Evolutionary conservation across 2,329 filamentous ascomycete species (phyloP).

Genomic region (Arthrobotrys musiformis): DNA sequence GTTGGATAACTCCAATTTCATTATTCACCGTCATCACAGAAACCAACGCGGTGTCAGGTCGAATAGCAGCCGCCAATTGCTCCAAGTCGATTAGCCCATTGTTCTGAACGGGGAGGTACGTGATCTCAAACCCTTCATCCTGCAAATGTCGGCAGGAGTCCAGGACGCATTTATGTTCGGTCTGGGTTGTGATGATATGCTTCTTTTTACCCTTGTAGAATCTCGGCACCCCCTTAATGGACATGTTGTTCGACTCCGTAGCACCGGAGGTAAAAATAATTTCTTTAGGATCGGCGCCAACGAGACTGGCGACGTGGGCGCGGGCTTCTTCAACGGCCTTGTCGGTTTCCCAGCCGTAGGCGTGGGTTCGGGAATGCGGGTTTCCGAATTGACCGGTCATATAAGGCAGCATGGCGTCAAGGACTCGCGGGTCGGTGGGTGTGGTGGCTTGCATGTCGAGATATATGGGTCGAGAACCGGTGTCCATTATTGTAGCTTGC

Average conservation of each 20-base stretch:
- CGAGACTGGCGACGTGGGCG: conserved; percentile 82
- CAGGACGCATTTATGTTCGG: conserved; percentile 98
- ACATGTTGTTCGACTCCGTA: conserved; percentile 99
- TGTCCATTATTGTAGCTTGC: conserved; percentile 90
- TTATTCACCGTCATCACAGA: conserved; percentile 99
- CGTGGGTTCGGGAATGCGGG: conserved; percentile 95
- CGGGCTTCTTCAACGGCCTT: conserved; percentile 90
- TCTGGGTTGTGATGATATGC: conserved; percentile 97
- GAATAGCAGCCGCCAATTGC: conserved; percentile 86
- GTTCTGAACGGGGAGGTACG: conserved; percentile 89
- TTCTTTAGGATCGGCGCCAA: conserved; percentile 95
- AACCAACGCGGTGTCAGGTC: conserved; percentile 88
- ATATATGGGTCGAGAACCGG: conserved; percentile 93
- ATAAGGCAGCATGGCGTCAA: conserved; percentile 96
- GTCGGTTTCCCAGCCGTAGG: conserved; percentile 98
- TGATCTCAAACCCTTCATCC: conserved; percentile 95
- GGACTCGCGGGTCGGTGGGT: conserved; percentile 89
- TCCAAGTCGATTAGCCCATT: conserved; percentile 88
- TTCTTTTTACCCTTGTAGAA: conserved; percentile 98
- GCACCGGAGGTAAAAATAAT: conserved; percentile 99
- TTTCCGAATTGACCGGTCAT: conserved; percentile 95
- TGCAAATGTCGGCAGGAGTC: conserved; percentile 97
- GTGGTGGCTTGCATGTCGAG: conserved; percentile 99
- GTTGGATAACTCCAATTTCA: conserved; percentile 99
- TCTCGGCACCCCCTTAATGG: conserved; percentile 94